These are phyloP conservation scores for Cladobotryum protrusum DNA, from an alignment of 2,329 filamentous ascomycete genomes.

Conservation along the genomic window DNA sequence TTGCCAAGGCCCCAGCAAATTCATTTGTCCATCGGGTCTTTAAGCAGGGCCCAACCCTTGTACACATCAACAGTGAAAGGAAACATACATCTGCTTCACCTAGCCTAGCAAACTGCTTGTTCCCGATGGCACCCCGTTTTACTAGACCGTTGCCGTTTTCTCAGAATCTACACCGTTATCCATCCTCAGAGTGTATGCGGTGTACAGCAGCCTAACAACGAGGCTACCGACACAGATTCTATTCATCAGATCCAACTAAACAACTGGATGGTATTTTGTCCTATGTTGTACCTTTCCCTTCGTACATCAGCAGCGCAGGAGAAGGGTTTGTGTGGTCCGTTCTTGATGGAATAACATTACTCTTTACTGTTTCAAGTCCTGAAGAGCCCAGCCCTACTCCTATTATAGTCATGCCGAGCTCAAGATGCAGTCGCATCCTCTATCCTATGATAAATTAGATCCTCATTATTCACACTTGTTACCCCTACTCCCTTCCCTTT, in stretches of 20 bases:
- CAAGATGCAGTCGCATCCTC: conserved; percentile 14
- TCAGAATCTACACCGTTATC: neutral
- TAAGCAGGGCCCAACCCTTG: neutral
- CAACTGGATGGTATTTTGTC: conserved; percentile 6
- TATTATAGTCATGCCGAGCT: conserved; percentile 11
- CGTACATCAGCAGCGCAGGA: neutral
- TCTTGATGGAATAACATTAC: conserved; percentile 1
- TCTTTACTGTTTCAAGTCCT: conserved; percentile 1
- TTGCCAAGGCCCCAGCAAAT: neutral
- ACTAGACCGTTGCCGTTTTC: neutral
- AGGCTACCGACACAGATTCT: conserved; percentile 1
- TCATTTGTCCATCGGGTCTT: neutral
- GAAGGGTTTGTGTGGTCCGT: conserved; percentile 2
- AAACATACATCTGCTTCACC: neutral
- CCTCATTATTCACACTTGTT: conserved; percentile 13
- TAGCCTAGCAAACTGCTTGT: neutral
- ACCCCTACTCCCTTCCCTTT: neutral
- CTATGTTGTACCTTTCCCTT: conserved; percentile 2
- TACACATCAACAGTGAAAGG: no score
- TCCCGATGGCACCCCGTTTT: neutral
- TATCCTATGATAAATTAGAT: conserved; percentile 14
- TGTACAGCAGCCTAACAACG: conserved; percentile 2
- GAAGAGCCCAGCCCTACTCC: conserved; percentile 7
- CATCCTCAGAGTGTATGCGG: neutral
- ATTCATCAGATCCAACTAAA: conserved; percentile 5